phyloP scores from a whole-genome alignment of 805 yeast species.

The Teunomyces cretensis region DNA sequence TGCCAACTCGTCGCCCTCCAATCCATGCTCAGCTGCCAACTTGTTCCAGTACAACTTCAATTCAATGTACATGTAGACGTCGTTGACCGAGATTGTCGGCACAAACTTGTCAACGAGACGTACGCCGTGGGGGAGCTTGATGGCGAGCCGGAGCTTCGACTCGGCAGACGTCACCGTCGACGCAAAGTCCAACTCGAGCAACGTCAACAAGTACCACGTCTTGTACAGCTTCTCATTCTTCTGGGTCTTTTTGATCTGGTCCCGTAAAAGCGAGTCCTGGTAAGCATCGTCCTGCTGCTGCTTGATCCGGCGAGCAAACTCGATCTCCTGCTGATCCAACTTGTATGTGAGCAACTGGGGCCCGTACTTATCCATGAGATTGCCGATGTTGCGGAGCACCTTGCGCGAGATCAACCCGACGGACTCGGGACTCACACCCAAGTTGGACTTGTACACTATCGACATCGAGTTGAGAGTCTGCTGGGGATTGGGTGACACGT shows the following conservation, averaged over 20 bases:
- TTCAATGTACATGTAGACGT: slow-evolving; percentile 53
- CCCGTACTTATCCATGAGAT: slow-evolving; percentile 27
- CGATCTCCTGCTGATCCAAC: slow-evolving; percentile 42
- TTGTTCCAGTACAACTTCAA: slow-evolving; percentile 24
- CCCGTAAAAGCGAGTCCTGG: slow-evolving; percentile 44
- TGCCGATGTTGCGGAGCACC: slow-evolving; percentile 22
- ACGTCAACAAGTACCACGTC: background rate
- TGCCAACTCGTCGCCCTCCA: slow-evolving; percentile 8
- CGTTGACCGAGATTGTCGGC: slow-evolving; percentile 38
- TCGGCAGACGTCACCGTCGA: background rate
- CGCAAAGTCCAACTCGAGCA: background rate
- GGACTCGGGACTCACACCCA: slow-evolving; percentile 19
- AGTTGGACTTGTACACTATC: slow-evolving; percentile 32
- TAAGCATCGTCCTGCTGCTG: slow-evolving; percentile 46
- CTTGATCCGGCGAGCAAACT: slow-evolving; percentile 35
- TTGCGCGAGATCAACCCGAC: slow-evolving; percentile 21
- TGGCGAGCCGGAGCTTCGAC: slow-evolving; percentile 36
- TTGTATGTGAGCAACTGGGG: slow-evolving; percentile 40
- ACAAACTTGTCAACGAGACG: slow-evolving; percentile 46
- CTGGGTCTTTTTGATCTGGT: slow-evolving; percentile 51
- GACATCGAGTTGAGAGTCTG: slow-evolving; percentile 40
- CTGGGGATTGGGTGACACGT: slow-evolving; percentile 34
- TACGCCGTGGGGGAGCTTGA: slow-evolving; percentile 55
- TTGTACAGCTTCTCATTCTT: slow-evolving; percentile 19
- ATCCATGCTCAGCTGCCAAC: slow-evolving; percentile 5